A percentile compares a stretch with the other conserved stretches of the same genome.
Conservation (phyloP, 106 monocot genomes). For the Acorus gramineus region DNA sequence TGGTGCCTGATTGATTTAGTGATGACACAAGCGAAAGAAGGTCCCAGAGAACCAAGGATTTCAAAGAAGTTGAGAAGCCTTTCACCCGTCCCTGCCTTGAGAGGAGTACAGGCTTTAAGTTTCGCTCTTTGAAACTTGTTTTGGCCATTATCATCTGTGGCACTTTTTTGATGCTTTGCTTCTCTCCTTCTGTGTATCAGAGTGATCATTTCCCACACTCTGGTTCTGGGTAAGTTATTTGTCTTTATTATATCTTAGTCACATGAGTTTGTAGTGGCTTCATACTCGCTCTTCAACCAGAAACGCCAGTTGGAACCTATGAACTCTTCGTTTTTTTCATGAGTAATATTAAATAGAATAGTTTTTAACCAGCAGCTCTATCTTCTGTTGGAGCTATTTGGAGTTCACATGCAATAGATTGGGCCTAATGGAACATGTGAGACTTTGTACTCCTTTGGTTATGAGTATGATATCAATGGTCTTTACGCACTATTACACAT, state of each 20-base stretch:
- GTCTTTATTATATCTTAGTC: neutral
- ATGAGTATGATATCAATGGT: too few relatives aligned
- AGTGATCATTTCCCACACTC: conserved; percentile 21
- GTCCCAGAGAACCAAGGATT: conserved; percentile 25
- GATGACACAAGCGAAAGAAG: conserved; percentile 37
- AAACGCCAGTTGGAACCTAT: too few relatives aligned
- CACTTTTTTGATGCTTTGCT: conserved; percentile 39
- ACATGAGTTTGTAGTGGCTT: too few relatives aligned
- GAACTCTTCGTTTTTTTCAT: too few relatives aligned
- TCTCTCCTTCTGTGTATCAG: conserved; percentile 30
- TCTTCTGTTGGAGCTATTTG: too few relatives aligned
- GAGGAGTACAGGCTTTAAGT: conserved; percentile 35
- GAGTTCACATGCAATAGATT: too few relatives aligned
- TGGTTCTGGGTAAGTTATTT: conserved; percentile 26
- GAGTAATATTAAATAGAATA: too few relatives aligned
- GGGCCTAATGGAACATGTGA: too few relatives aligned
- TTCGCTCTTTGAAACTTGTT: conserved; percentile 36
- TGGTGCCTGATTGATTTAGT: conserved; percentile 6
- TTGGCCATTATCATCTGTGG: conserved; percentile 49
- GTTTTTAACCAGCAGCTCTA: too few relatives aligned
- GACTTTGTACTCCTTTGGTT: too few relatives aligned
- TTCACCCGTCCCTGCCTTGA: conserved; percentile 19
- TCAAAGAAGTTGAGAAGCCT: conserved; percentile 33
- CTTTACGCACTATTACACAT: too few relatives aligned
- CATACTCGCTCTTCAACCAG: too few relatives aligned